Conservation (phyloP, 1,139 yeast species). For the Suhomyces guaymorum region DNA sequence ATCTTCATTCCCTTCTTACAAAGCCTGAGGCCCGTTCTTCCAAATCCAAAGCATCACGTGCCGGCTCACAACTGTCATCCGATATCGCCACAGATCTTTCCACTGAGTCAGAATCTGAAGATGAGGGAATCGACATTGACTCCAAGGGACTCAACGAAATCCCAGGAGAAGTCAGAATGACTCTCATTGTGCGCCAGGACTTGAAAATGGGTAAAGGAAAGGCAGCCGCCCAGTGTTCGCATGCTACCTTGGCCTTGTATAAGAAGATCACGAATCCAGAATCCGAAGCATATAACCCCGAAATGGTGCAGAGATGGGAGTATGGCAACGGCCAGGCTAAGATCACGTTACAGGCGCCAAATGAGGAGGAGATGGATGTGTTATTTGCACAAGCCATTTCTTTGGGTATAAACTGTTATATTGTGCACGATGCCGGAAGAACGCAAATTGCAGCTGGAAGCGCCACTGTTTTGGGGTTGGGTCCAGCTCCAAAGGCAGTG, state of each 20-base stretch:
- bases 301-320: constrained; percentile 76
- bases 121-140: constrained; percentile 55
- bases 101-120: constrained; percentile 35
- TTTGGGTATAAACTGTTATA: constrained; percentile 71
- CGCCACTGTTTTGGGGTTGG: constrained; percentile 91
- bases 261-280: constrained; percentile 61
- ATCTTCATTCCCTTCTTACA: constrained; percentile 18
- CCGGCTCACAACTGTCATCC: constrained; percentile 1
- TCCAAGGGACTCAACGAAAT: constrained; percentile 58
- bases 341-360: constrained; percentile 77
- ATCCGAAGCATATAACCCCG: constrained; percentile 57
- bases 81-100: constrained; percentile 17
- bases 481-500: constrained; percentile 91
- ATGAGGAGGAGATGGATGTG: constrained; percentile 74
- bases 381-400: constrained; percentile 81
- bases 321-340: constrained; percentile 85
- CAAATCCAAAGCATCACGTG: neutral
- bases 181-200: constrained; percentile 84
- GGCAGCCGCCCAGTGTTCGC: constrained; percentile 96
- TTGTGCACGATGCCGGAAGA: constrained; percentile 95
- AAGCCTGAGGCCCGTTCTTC: neutral
- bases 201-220: constrained; percentile 93
- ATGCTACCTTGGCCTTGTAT: constrained; percentile 93
- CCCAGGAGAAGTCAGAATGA: constrained; percentile 85
- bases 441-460: constrained; percentile 95